Evolutionary conservation across 208 protist species (phyloP).

Genomic region (Leishmania amazonensis): DNA sequence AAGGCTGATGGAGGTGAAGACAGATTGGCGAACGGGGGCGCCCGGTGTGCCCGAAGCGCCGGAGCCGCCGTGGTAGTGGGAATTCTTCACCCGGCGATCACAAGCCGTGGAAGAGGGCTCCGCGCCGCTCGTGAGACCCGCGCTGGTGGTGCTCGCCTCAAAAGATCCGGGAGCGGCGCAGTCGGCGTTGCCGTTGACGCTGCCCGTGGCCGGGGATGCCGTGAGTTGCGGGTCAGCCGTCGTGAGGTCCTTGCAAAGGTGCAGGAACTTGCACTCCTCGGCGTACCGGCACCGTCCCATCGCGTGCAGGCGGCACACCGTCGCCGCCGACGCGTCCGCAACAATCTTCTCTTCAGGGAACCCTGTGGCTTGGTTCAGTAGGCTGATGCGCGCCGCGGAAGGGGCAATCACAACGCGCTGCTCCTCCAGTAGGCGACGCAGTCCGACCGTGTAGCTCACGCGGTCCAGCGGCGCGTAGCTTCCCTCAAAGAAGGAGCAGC

Average conservation of each 20-base stretch:
- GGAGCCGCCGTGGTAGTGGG: not conserved
- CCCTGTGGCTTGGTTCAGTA: slow-evolving; percentile 21
- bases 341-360: slow-evolving; percentile 30
- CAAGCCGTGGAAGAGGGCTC: slow-evolving; percentile 6
- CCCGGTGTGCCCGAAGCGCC: not conserved
- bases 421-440: slow-evolving; percentile 57
- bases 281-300: slow-evolving; percentile 81
- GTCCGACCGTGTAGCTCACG: slow-evolving; percentile 69
- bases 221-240: slow-evolving; percentile 37
- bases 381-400: slow-evolving; percentile 4
- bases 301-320: slow-evolving; percentile 74
- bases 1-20: slow-evolving; percentile 31
- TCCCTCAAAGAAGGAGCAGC: slow-evolving; percentile 28
- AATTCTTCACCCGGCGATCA: slow-evolving; percentile 7
- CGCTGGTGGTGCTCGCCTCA: slow-evolving; percentile 17
- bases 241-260: slow-evolving; percentile 75
- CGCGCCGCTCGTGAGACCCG: slow-evolving; percentile 8
- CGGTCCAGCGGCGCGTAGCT: slow-evolving; percentile 48
- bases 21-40: slow-evolving; percentile 17
- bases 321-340: slow-evolving; percentile 36
- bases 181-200: not conserved
- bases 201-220: not conserved
- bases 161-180: slow-evolving; percentile 13
- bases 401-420: slow-evolving; percentile 16
- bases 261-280: slow-evolving; percentile 85